phyloP scores from a whole-genome alignment of 2,329 filamentous ascomycete species.

The Ophiocordyceps camponoti-floridani region DNA sequence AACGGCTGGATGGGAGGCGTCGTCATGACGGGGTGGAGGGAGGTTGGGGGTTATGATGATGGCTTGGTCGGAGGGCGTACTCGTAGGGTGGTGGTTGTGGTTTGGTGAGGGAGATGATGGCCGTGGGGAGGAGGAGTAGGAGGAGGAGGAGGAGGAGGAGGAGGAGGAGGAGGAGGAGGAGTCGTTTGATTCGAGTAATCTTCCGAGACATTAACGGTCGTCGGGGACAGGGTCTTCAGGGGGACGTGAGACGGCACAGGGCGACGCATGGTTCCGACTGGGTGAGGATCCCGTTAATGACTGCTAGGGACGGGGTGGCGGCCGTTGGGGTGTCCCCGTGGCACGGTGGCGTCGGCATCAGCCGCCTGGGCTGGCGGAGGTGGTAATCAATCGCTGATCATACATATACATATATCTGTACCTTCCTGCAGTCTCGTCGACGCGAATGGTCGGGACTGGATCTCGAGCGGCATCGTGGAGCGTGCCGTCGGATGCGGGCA shows the following conservation, averaged over 20 bases:
- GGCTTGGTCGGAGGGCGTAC: conserved; percentile 1
- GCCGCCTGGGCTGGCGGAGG: not conserved
- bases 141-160: not conserved
- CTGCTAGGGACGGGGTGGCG: not conserved
- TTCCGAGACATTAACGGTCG: conserved; percentile 9
- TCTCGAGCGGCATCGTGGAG: too few species aligned
- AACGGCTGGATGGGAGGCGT: conserved; percentile 5
- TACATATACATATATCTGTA: not conserved
- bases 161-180: not conserved
- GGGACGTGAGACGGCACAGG: conserved; percentile 2
- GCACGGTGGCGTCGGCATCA: not conserved
- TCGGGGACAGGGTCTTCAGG: conserved; percentile 13
- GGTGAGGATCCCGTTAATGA: not conserved
- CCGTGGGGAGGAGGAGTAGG: not conserved
- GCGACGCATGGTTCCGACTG: not conserved
- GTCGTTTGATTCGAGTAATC: not conserved
- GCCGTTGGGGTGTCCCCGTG: not conserved
- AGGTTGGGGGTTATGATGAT: not conserved
- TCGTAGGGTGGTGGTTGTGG: not conserved
- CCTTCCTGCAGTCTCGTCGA: not conserved
- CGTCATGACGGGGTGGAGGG: conserved; percentile 6
- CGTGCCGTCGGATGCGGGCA: too few species aligned
- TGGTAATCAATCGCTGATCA: not conserved
- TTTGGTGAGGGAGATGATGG: too few species aligned
- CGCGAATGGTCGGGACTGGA: too few species aligned